These are phyloP conservation scores for Fagopyrum homotropicum DNA, from an alignment of 148 eudicot species.

Conservation along the genomic window DNA sequence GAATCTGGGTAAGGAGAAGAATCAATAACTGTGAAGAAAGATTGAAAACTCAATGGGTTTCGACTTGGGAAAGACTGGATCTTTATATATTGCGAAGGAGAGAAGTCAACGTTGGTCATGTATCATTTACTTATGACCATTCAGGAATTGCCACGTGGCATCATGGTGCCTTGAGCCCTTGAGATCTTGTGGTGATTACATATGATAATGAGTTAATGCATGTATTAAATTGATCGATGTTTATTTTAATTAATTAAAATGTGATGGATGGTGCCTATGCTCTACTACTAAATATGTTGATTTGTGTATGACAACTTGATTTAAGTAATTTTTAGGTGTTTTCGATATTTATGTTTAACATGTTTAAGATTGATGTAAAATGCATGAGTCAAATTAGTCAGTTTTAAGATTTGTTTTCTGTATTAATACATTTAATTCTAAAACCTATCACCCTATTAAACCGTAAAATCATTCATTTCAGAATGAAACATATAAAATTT, in stretches of 20 bases:
- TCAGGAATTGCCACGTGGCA: conserved; percentile 1
- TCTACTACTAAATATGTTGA: not conserved
- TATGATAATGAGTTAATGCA: not conserved
- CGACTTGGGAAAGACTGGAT: not conserved
- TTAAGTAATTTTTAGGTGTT: not conserved
- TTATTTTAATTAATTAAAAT: not conserved
- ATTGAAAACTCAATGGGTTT: not conserved
- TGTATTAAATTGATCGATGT: not conserved
- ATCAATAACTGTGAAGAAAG: not conserved
- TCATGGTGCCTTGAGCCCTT: not conserved
- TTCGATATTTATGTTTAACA: not conserved
- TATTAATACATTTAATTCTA: not conserved
- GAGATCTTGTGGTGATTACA: not conserved
- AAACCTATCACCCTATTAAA: not conserved
- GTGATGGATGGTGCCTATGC: not conserved
- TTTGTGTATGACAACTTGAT: not conserved
- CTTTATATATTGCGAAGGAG: not conserved
- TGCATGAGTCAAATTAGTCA: not conserved
- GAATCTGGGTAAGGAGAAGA: not conserved
- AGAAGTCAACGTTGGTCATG: not conserved
- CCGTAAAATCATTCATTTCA: not conserved
- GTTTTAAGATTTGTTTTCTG: not conserved
- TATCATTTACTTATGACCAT: not conserved
- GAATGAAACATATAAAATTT: not conserved
- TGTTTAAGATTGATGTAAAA: not conserved